A percentile compares a stretch with the other conserved stretches of the same genome.
phyloP scores from a whole-genome alignment of 2,329 filamentous ascomycete genomes.

The Chaetomium strumarium region DNA sequence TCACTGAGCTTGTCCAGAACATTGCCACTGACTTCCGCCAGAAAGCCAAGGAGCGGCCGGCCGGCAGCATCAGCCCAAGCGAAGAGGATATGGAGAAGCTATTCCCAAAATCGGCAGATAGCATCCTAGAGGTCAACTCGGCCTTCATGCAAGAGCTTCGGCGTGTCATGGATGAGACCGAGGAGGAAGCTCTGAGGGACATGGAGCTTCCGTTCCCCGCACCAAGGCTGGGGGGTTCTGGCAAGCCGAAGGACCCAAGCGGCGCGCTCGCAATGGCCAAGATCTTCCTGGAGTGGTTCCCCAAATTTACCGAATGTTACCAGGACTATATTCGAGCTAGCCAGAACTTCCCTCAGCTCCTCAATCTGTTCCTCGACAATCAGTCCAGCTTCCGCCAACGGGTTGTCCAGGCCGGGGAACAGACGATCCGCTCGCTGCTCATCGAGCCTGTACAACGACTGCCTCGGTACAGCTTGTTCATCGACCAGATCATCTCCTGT shows the following conservation, averaged over 20 bases:
- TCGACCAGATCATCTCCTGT: constrained; percentile 87
- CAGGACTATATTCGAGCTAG: constrained; percentile 89
- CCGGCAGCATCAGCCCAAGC: constrained; percentile 63
- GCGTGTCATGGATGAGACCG: constrained; percentile 72
- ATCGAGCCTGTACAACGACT: constrained; percentile 95
- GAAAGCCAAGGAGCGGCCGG: constrained; percentile 53
- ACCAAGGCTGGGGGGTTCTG: constrained; percentile 40
- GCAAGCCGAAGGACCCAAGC: constrained; percentile 61
- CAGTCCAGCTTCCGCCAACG: constrained; percentile 77
- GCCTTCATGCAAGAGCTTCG: constrained; percentile 73
- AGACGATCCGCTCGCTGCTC: constrained; percentile 80
- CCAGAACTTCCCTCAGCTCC: constrained; percentile 74
- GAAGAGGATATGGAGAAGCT: constrained; percentile 66
- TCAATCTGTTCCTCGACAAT: constrained; percentile 72
- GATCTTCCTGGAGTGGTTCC: constrained; percentile 84
- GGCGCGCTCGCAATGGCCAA: constrained; percentile 74
- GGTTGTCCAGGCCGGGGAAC: constrained; percentile 79
- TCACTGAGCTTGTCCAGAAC: constrained; percentile 74
- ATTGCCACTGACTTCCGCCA: constrained; percentile 75
- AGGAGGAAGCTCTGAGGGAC: constrained; percentile 71
- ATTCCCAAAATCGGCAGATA: constrained; percentile 75
- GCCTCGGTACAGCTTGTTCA: constrained; percentile 90
- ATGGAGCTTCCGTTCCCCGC: constrained; percentile 52
- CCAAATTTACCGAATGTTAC: constrained; percentile 85
- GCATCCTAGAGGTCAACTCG: constrained; percentile 76